phyloP scores from a whole-genome alignment of 2,329 filamentous ascomycete species.

The Aspergillus pseudoviridinutans region DNA sequence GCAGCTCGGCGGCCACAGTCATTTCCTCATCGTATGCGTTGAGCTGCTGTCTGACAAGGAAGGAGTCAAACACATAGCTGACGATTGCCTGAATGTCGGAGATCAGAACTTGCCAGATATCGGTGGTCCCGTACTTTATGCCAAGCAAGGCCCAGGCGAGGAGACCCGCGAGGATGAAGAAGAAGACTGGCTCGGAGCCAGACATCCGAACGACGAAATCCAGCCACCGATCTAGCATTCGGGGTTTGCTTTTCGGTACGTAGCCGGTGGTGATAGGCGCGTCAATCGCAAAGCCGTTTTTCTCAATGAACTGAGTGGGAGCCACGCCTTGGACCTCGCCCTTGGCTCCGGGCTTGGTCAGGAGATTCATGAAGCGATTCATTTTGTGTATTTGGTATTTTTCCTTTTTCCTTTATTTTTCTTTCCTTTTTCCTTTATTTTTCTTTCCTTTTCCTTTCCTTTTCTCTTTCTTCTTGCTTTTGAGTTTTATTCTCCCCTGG shows the following conservation, averaged over 20 bases:
- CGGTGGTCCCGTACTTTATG: constrained; percentile 15
- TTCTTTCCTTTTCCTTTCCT: background rate
- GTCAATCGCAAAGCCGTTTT: background rate
- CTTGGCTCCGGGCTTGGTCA: background rate
- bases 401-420: too few relatives aligned
- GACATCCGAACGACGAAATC: constrained; percentile 22
- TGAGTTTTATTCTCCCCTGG: too few relatives aligned
- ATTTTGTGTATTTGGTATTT: background rate
- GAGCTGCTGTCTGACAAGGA: constrained; percentile 25
- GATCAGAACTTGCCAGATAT: constrained; percentile 23
- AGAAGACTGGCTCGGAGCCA: constrained; percentile 22
- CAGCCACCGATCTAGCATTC: constrained; percentile 12
- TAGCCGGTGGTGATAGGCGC: background rate
- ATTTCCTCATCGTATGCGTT: constrained; percentile 11
- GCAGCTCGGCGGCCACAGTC: constrained; percentile 10
- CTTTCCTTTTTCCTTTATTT: background rate
- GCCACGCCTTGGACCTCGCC: background rate
- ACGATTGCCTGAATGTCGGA: constrained; percentile 26
- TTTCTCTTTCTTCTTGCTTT: background rate
- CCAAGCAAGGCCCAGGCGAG: constrained; percentile 24
- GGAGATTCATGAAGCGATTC: background rate
- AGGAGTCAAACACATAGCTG: constrained; percentile 25
- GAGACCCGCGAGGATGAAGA: constrained; percentile 27
- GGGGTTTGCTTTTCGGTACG: background rate
- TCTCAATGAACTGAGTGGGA: background rate